These are phyloP conservation scores for Fremontodendron californicum DNA, from an alignment of 345 rosid species.

Conservation along the genomic window DNA sequence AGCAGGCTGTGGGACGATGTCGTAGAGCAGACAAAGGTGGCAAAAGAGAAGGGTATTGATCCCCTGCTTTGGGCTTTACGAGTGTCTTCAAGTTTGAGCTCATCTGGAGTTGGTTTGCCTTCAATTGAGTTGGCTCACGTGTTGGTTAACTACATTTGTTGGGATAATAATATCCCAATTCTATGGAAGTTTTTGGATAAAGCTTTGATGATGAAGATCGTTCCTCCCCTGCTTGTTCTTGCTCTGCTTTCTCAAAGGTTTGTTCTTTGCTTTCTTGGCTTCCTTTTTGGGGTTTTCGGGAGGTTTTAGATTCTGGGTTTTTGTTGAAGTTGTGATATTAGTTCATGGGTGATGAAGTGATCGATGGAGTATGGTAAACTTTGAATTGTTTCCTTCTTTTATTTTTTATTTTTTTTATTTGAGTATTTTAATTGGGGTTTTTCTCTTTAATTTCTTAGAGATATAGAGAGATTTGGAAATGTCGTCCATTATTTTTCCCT, in stretches of 20 bases:
- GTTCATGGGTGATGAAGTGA: background rate
- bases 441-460: background rate
- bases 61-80: slow-evolving; percentile 73
- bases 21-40: slow-evolving; percentile 57
- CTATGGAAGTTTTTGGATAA: slow-evolving; percentile 90
- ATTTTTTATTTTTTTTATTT: no score
- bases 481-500: background rate
- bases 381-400: background rate
- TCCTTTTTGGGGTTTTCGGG: background rate
- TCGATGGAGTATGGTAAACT: background rate
- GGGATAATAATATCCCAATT: slow-evolving; percentile 80
- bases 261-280: background rate
- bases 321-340: background rate
- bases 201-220: slow-evolving; percentile 60
- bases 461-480: background rate
- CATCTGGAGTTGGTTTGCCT: slow-evolving; percentile 58
- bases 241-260: slow-evolving; percentile 78
- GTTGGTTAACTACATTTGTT: slow-evolving; percentile 73
- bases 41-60: slow-evolving; percentile 59
- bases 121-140: slow-evolving; percentile 65
- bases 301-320: slow-evolving; percentile 8
- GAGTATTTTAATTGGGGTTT: background rate
- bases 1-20: slow-evolving; percentile 55
- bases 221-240: slow-evolving; percentile 72
- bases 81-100: slow-evolving; percentile 52